Conservation (phyloP, 306 rosid species). For the Lathyrus aphaca region DNA sequence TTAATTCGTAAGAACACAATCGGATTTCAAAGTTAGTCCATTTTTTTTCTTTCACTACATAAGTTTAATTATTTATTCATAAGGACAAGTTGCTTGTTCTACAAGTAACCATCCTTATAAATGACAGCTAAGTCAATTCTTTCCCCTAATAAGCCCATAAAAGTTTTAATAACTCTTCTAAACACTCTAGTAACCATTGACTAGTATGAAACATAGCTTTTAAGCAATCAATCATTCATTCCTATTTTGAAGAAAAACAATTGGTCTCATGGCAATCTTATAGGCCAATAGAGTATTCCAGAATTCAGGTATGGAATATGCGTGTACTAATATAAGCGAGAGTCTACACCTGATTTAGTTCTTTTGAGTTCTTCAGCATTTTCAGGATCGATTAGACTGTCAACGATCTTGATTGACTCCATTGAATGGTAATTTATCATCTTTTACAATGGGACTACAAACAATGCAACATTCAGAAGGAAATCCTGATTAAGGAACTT, state of each 20-base stretch:
- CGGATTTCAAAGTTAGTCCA: not conserved
- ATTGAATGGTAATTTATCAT: conserved; percentile 52
- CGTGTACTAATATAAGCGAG: conserved; percentile 9
- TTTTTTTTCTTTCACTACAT: not conserved
- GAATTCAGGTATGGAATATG: conserved; percentile 8
- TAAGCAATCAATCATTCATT: not conserved
- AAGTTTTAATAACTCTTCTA: not conserved
- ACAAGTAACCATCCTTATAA: conserved; percentile 7
- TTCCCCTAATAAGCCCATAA: not conserved
- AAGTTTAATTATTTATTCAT: not conserved
- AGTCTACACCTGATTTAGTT: conserved; percentile 57
- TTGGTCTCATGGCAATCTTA: not conserved
- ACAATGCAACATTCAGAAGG: conserved; percentile 24
- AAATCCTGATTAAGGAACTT: conserved; percentile 16
- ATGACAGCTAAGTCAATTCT: not conserved
- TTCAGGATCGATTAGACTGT: conserved; percentile 42
- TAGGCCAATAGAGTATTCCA: conserved; percentile 5
- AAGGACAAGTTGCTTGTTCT: not conserved
- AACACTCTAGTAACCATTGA: not conserved
- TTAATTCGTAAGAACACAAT: not conserved
- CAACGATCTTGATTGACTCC: conserved; percentile 49
- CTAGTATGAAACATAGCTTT: not conserved
- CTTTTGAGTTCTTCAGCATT: conserved; percentile 53
- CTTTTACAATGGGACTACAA: conserved; percentile 24
- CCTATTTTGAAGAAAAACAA: not conserved